These are phyloP conservation scores for Dryas drummondii DNA, from an alignment of 306 rosid genomes.

Conservation along the genomic window DNA sequence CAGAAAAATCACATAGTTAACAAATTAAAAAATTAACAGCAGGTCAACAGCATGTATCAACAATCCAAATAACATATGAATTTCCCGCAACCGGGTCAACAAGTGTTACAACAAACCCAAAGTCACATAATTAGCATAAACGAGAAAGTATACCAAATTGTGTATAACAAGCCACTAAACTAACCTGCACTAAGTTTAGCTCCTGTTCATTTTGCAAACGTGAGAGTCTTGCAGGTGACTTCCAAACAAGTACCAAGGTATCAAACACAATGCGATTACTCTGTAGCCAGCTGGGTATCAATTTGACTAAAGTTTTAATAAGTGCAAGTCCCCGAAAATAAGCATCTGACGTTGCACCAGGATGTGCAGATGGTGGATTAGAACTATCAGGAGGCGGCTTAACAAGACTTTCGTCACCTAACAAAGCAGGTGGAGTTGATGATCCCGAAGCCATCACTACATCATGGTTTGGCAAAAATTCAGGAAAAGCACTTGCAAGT, in stretches of 20 bases:
- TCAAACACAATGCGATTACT: slow-evolving; percentile 84
- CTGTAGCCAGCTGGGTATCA: slow-evolving; percentile 91
- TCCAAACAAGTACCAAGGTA: slow-evolving; percentile 86
- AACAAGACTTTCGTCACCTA: slow-evolving; percentile 69
- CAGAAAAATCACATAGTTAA: background rate
- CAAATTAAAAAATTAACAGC: background rate
- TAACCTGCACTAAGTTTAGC: slow-evolving; percentile 88
- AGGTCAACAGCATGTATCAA: background rate
- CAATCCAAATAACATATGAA: background rate
- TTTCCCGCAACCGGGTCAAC: background rate
- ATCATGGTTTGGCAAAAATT: slow-evolving; percentile 68
- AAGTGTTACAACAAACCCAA: background rate
- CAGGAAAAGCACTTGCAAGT: slow-evolving; percentile 83
- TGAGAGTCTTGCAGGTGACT: slow-evolving; percentile 84
- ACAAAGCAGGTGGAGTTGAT: slow-evolving; percentile 50
- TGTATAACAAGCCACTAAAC: slow-evolving; percentile 19
- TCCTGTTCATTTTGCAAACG: slow-evolving; percentile 93
- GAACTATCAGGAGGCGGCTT: slow-evolving; percentile 57
- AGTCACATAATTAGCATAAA: background rate
- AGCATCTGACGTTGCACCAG: slow-evolving; percentile 64
- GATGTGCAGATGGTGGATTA: slow-evolving; percentile 46
- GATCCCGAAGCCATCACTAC: slow-evolving; percentile 56
- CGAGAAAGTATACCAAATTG: background rate
- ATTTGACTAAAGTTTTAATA: slow-evolving; percentile 79
- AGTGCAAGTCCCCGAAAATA: slow-evolving; percentile 95